These are phyloP conservation scores for Harringtonia aguacate DNA, from an alignment of 2,329 filamentous ascomycete species.

Conservation along the genomic window DNA sequence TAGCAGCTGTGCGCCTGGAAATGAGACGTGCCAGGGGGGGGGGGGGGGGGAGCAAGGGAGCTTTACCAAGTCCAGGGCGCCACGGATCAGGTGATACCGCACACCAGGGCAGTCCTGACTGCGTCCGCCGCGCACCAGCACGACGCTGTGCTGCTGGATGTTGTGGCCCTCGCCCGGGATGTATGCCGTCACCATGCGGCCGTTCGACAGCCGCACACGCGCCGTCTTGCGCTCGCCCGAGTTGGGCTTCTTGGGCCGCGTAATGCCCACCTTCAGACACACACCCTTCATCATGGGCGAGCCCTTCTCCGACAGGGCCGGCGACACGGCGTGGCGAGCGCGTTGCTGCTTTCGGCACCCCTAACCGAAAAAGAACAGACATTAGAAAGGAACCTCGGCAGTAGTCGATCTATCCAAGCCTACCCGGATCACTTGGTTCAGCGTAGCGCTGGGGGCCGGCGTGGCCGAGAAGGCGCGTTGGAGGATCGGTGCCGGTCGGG, in stretches of 20 bases:
- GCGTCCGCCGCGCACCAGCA: constrained; percentile 86
- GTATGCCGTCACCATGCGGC: constrained; percentile 81
- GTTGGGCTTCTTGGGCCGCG: constrained; percentile 97
- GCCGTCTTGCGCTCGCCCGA: constrained; percentile 95
- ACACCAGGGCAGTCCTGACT: constrained; percentile 98
- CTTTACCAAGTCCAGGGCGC: constrained; percentile 84
- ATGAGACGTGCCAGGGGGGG: too few relatives aligned
- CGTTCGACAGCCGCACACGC: constrained; percentile 78
- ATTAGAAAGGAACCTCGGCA: background rate
- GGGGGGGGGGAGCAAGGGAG: background rate
- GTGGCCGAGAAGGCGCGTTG: constrained; percentile 27
- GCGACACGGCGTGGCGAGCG: constrained; percentile 78
- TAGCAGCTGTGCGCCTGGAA: background rate
- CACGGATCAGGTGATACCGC: constrained; percentile 85
- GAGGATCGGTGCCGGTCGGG: background rate
- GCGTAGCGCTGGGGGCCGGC: constrained; percentile 46
- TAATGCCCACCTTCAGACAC: constrained; percentile 86
- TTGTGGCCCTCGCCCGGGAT: constrained; percentile 98
- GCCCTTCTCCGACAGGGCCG: constrained; percentile 58
- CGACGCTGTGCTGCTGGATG: constrained; percentile 96
- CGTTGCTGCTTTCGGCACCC: constrained; percentile 71
- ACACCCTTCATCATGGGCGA: constrained; percentile 89
- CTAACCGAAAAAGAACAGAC: constrained; percentile 19
- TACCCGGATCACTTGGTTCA: constrained; percentile 60
- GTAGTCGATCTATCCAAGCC: constrained; percentile 8